Evolutionary conservation across 2,329 filamentous ascomycete species (phyloP), one percentile per base, ranked within the genome.

Genomic region (Fusarium domesticum): DNA sequence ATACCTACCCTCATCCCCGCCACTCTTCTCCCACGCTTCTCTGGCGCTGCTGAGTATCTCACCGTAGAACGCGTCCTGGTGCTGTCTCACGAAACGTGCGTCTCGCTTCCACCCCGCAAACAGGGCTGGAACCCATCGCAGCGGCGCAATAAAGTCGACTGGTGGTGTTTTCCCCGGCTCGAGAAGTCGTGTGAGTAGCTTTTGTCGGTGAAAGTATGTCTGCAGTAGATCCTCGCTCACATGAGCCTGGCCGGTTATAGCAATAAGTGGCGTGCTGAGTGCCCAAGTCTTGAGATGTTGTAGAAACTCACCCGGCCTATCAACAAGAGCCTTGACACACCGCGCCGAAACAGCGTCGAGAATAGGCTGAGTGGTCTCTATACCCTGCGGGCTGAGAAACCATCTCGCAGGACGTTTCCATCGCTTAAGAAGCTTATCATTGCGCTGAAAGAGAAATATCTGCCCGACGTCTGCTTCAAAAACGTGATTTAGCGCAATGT

Each of bases 401-500:
- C 56, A 54, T n/a, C 50, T 38, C 6, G 56, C 37, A 2, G 54
- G 53, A 2, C 48, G 36, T 36, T 51, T 55, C 46, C 56, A 57
- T 8, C 51, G 48, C 18, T 57, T 57, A 6, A 58, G 37, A 17
- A 51, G 47, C 12, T 36, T 28, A 6, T 52, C 57, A 12, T 57
- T 48, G 15, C 52, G 51, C 28, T 59, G 56, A 16, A 60, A 50
- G 7, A 63, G 40, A 15, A 51, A 41, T 15, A 56, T 55, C 38
- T 56, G 53, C 1, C 52, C 53, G 25, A 63, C 43, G 5, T 56
- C 44, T 7, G 51, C 45, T 8, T 57, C 53, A n/a, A 59, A 58
- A 5, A 65, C 47, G 23, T 63, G 59, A 18, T 66, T 59, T 7
- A 56, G 30, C 12, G 55, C 43, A 35, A 66, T 53, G 36, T 62